Conservation (phyloP, 768 basidiomycete species). For the Boletus rex-veris region DNA sequence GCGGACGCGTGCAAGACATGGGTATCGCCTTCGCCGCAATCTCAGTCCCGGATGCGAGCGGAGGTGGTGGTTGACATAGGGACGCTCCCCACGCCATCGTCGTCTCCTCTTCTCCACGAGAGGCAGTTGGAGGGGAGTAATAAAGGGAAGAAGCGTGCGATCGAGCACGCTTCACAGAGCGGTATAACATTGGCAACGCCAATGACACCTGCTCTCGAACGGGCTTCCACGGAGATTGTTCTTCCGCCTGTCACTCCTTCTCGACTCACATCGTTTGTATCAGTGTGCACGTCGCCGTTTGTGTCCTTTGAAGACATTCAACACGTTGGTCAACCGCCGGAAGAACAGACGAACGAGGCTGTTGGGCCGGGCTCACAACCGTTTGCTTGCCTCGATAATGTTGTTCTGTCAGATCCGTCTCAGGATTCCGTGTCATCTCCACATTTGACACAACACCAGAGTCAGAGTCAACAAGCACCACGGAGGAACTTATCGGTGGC, state of each 20-base stretch:
- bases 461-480: neutral
- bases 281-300: slow-evolving; percentile 15
- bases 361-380: slow-evolving; percentile 4
- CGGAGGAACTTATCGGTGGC: neutral
- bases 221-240: neutral
- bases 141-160: slow-evolving; percentile 5
- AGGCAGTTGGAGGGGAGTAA: neutral
- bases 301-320: slow-evolving; percentile 5
- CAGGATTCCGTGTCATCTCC: neutral
- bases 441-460: neutral
- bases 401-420: neutral
- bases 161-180: neutral
- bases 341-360: neutral
- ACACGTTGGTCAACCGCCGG: neutral
- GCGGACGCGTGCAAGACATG: slow-evolving; percentile 11
- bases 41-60: neutral
- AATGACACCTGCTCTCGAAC: neutral
- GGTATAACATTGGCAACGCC: neutral
- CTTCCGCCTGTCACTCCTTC: neutral
- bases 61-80: neutral
- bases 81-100: slow-evolving; percentile 23
- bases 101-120: slow-evolving; percentile 16
- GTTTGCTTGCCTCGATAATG: slow-evolving; percentile 19
- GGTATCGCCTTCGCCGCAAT: slow-evolving; percentile 16
- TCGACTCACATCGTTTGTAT: neutral